These are phyloP conservation scores for Kalaharituber pfeilii DNA, from an alignment of 2,329 filamentous ascomycete species.

Conservation along the genomic window DNA sequence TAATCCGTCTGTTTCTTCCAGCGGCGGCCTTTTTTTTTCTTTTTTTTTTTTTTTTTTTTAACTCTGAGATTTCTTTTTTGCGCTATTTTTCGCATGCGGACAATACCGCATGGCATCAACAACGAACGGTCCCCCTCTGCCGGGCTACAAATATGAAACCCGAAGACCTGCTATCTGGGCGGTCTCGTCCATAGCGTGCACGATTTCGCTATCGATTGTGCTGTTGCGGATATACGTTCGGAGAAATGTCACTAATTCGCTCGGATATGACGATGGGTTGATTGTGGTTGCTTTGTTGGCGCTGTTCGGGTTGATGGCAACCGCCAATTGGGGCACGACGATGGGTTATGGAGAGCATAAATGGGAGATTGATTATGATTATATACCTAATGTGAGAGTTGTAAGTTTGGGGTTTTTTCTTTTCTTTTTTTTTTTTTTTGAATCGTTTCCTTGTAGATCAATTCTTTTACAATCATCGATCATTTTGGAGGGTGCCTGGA, in stretches of 20 bases:
- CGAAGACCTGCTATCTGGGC: neutral
- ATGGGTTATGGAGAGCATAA: neutral
- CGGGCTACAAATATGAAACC: neutral
- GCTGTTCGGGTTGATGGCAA: neutral
- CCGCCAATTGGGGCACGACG: neutral
- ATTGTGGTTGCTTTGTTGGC: neutral
- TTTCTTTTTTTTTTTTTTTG: neutral
- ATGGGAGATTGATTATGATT: neutral
- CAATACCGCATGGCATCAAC: too few relatives aligned
- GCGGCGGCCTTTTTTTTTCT: too few relatives aligned
- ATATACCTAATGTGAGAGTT: neutral
- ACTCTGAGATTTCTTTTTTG: too few relatives aligned
- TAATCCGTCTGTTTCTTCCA: too few relatives aligned
- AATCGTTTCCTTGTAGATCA: neutral
- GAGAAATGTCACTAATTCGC: neutral
- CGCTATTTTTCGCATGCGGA: too few relatives aligned
- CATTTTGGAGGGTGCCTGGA: too few relatives aligned
- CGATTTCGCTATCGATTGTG: neutral
- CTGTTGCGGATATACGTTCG: neutral
- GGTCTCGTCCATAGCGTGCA: neutral
- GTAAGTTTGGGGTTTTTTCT: too few relatives aligned
- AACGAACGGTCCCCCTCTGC: neutral
- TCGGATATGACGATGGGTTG: neutral
- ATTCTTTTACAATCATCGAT: too few relatives aligned
- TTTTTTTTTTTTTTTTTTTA: too few relatives aligned